Percentiles rank a stretch among this genome's conserved stretches.
phyloP scores from a whole-genome alignment of 2,329 filamentous ascomycete species.

The Parastagonospora nodorum region DNA sequence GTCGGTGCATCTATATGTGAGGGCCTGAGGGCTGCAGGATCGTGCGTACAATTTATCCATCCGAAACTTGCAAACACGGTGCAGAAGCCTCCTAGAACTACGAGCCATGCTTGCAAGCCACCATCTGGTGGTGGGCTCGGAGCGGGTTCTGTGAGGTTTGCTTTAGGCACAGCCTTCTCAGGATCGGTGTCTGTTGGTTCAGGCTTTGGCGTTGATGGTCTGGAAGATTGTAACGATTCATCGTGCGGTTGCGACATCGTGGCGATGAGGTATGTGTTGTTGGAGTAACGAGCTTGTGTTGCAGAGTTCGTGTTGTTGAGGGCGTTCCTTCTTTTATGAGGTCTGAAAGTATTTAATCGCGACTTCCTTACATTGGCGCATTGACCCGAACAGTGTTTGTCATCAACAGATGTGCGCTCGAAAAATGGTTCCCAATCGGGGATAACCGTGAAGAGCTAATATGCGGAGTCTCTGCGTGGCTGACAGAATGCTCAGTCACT shows the following conservation, averaged over 20 bases:
- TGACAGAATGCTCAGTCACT: too few relatives aligned
- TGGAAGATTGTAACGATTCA: not conserved
- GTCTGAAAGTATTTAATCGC: too few relatives aligned
- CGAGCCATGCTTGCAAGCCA: constrained; percentile 34
- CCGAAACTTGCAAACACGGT: constrained; percentile 44
- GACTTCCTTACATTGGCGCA: too few relatives aligned
- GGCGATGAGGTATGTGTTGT: not conserved
- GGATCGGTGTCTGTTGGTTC: not conserved
- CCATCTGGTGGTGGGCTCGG: not conserved
- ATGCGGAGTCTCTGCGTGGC: too few relatives aligned
- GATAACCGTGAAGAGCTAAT: too few relatives aligned
- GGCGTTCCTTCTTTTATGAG: too few relatives aligned
- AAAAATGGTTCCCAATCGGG: too few relatives aligned
- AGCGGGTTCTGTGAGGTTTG: not conserved
- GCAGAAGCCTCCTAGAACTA: constrained; percentile 38
- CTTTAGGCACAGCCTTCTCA: not conserved
- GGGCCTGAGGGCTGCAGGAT: not conserved
- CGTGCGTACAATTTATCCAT: constrained; percentile 22
- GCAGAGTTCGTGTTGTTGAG: too few relatives aligned
- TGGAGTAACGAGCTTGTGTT: not conserved
- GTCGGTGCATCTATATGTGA: not conserved
- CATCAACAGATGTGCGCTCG: too few relatives aligned
- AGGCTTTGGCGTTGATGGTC: not conserved
- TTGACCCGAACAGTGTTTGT: too few relatives aligned
- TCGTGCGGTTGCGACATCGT: too few relatives aligned